Evolutionary conservation across 2,329 filamentous ascomycete species (phyloP).

Genomic region (Thielaviopsis ethacetica): DNA sequence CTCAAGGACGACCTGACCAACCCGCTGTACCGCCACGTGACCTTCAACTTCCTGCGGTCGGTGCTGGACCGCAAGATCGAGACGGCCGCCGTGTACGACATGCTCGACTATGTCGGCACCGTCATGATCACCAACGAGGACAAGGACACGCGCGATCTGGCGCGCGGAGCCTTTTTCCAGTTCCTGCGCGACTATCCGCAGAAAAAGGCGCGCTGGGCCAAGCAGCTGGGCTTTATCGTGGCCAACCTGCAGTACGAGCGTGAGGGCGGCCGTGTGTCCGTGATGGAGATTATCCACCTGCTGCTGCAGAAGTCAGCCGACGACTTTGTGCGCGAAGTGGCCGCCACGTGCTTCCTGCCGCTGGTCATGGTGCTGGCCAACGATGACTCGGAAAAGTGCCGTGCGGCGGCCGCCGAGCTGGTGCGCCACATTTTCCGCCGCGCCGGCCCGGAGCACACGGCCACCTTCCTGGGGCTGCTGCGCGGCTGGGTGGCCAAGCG

Average conservation of each 20-base stretch:
- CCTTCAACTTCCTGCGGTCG: constrained; percentile 84
- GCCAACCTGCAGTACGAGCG: constrained; percentile 85
- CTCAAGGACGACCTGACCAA: constrained; percentile 83
- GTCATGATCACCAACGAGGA: constrained; percentile 97
- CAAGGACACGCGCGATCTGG: constrained; percentile 70
- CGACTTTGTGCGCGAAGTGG: constrained; percentile 67
- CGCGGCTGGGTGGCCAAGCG: constrained; percentile 57
- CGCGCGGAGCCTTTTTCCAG: constrained; percentile 79
- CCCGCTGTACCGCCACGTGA: constrained; percentile 78
- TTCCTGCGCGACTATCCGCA: constrained; percentile 93
- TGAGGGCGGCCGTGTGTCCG: constrained; percentile 73
- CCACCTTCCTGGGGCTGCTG: constrained; percentile 55
- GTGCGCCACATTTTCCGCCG: constrained; percentile 67
- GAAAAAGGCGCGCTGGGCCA: constrained; percentile 71
- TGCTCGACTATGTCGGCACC: constrained; percentile 70
- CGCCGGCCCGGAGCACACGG: constrained; percentile 54
- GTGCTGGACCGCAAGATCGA: constrained; percentile 74
- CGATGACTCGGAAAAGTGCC: constrained; percentile 74
- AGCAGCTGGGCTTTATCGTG: constrained; percentile 76
- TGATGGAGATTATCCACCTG: constrained; percentile 80
- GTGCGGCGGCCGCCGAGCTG: constrained; percentile 62
- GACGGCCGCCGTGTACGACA: constrained; percentile 78
- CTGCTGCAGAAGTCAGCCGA: constrained; percentile 74
- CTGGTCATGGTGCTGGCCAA: constrained; percentile 75
- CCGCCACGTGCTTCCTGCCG: constrained; percentile 69